A percentile compares a stretch with the other conserved stretches of the same genome.
phyloP scores from a whole-genome alignment of 106 monocot species.

The Phalaenopsis aphrodite region DNA sequence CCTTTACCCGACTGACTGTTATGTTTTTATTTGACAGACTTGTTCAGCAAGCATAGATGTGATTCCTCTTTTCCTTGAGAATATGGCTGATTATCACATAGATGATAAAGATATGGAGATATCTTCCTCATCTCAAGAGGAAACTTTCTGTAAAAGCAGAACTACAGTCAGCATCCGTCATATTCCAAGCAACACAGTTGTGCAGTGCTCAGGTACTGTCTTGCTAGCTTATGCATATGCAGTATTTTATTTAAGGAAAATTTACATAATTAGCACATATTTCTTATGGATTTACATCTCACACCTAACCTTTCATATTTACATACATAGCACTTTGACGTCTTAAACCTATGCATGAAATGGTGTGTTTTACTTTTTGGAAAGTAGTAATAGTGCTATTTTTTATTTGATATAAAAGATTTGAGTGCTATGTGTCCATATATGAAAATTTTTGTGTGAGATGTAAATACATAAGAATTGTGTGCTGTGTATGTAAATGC shows the following conservation, averaged over 20 bases:
- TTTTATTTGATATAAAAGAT: no score
- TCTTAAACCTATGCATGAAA: no score
- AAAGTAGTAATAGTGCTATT: no score
- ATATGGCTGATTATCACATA: slow-evolving; percentile 32
- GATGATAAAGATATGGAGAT: slow-evolving; percentile 56
- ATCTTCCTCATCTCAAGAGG: slow-evolving; percentile 15
- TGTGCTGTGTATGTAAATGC: no score
- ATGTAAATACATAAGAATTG: no score
- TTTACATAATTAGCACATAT: neutral
- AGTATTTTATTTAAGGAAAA: neutral
- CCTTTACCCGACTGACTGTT: neutral
- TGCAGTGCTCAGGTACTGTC: slow-evolving; percentile 63
- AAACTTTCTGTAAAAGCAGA: slow-evolving; percentile 8
- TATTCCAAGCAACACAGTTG: slow-evolving; percentile 43
- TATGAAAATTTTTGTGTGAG: no score
- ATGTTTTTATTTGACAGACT: slow-evolving; percentile 34
- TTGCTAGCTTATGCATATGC: neutral
- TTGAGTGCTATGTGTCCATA: no score
- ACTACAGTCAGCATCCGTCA: slow-evolving; percentile 35
- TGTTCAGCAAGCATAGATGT: slow-evolving; percentile 62
- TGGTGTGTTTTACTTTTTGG: no score
- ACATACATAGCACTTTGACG: no score
- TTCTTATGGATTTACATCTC: no score
- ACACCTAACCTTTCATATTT: no score
- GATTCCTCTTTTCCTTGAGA: slow-evolving; percentile 67